A percentile compares a stretch with the other conserved stretches of the same genome.
phyloP scores from a whole-genome alignment of 129 eudicot species.

The Arctium lappa region DNA sequence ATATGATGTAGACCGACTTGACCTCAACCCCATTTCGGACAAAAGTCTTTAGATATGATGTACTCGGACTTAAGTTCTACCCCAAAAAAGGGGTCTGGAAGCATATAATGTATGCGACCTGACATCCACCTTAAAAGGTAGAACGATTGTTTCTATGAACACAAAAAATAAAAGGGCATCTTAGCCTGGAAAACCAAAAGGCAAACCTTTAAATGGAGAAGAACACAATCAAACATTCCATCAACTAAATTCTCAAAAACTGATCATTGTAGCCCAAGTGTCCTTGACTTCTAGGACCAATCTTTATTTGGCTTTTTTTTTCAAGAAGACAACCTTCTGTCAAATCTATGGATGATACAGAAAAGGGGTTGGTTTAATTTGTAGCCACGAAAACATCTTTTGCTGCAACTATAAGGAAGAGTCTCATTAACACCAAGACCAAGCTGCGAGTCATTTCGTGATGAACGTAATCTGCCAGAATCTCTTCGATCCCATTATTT shows the following conservation, averaged over 20 bases:
- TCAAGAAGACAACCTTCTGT: neutral
- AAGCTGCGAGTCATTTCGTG: slow-evolving; percentile 53
- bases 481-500: slow-evolving; percentile 47
- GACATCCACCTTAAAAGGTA: neutral
- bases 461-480: slow-evolving; percentile 54
- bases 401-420: slow-evolving; percentile 47
- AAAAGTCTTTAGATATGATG: neutral
- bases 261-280: slow-evolving; percentile 26
- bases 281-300: slow-evolving; percentile 25
- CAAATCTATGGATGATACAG: slow-evolving; percentile 2
- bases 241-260: slow-evolving; percentile 17
- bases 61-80: neutral
- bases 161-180: neutral
- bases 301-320: slow-evolving; percentile 23
- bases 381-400: slow-evolving; percentile 50
- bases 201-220: slow-evolving; percentile 6
- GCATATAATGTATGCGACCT: neutral
- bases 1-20: too few relatives aligned
- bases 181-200: neutral
- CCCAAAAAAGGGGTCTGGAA: neutral
- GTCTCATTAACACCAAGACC: slow-evolving; percentile 44
- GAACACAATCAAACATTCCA: slow-evolving; percentile 19
- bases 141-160: neutral
- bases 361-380: slow-evolving; percentile 17
- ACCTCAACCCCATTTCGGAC: too few relatives aligned